Percentiles rank a stretch among this genome's conserved stretches.
phyloP scores from a whole-genome alignment of 1,284 basidiomycete genomes.

The Moniliella sp. region DNA sequence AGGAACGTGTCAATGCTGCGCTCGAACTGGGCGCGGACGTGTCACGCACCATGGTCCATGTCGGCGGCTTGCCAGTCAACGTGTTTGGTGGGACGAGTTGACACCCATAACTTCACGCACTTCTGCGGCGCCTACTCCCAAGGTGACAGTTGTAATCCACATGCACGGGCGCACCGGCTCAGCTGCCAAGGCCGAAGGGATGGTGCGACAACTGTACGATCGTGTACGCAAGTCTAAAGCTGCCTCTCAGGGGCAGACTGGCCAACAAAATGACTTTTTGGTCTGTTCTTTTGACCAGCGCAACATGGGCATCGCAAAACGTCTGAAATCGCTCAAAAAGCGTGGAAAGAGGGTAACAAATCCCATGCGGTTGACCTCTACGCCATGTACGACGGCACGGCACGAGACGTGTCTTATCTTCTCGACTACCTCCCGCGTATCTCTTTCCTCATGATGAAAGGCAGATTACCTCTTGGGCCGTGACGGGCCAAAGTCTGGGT shows the following conservation, averaged over 20 bases:
- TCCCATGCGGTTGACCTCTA: conserved; percentile 31
- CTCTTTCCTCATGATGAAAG: conserved; percentile 53
- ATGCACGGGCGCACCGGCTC: conserved; percentile 24
- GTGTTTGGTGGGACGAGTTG: conserved; percentile 24
- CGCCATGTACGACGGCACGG: conserved; percentile 43
- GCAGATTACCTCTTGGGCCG: conserved; percentile 46
- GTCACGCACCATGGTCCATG: conserved; percentile 8
- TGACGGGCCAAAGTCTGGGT: conserved; percentile 51
- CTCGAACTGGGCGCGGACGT: conserved; percentile 1
- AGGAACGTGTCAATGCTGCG: no score
- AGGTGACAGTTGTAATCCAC: conserved; percentile 20
- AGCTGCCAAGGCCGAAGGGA: conserved; percentile 18
- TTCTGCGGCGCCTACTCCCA: conserved; percentile 10
- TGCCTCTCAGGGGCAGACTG: background rate
- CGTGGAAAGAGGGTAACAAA: conserved; percentile 31
- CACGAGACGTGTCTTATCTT: conserved; percentile 53
- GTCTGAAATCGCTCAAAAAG: conserved; percentile 20
- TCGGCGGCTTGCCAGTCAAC: conserved; percentile 23
- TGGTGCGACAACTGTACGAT: conserved; percentile 20
- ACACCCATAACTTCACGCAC: conserved; percentile 10
- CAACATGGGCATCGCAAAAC: conserved; percentile 34
- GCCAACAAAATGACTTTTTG: background rate
- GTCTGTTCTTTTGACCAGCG: conserved; percentile 27
- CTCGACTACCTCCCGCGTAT: conserved; percentile 59
- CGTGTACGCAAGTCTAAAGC: background rate